These are phyloP conservation scores for Paratrypanosoma confusum DNA, from an alignment of 208 protist genomes.

Conservation along the genomic window DNA sequence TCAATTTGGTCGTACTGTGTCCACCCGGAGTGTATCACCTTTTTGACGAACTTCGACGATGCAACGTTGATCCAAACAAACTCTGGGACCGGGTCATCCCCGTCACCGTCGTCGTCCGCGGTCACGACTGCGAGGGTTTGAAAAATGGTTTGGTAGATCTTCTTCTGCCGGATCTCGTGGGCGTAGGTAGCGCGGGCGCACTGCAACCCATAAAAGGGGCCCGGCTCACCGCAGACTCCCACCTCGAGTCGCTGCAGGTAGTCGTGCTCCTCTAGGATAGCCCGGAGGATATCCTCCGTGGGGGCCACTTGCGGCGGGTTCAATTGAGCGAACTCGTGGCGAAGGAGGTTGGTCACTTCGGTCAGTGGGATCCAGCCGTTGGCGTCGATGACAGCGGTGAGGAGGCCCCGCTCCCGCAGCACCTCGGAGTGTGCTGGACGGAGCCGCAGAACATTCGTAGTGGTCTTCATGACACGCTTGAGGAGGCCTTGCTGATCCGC, in stretches of 20 bases:
- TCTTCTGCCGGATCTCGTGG: constrained; percentile 6
- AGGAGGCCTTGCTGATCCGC: background rate
- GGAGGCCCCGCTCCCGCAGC: constrained; percentile 7
- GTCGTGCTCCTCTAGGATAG: constrained; percentile 32
- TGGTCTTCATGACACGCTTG: constrained; percentile 19
- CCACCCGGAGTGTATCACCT: too few species aligned
- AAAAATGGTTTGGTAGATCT: constrained; percentile 12
- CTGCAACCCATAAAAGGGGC: constrained; percentile 18
- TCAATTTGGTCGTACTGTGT: constrained; percentile 20
- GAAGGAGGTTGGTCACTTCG: constrained; percentile 17
- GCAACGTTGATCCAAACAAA: constrained; percentile 21
- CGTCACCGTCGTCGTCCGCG: background rate
- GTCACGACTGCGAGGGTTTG: constrained; percentile 6
- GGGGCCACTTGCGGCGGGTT: constrained; percentile 8
- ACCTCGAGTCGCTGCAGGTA: constrained; percentile 35
- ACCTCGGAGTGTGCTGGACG: constrained; percentile 11
- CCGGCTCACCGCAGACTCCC: constrained; percentile 11
- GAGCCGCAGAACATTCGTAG: constrained; percentile 30
- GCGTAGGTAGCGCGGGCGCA: constrained; percentile 31
- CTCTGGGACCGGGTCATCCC: constrained; percentile 6
- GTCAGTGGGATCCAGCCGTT: constrained; percentile 41
- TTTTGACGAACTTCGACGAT: background rate
- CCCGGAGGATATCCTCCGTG: constrained; percentile 11
- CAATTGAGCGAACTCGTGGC: background rate
- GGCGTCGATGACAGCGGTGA: constrained; percentile 8